A percentile compares a stretch with the other conserved stretches of the same genome.
These are phyloP conservation scores for Corniculantispora saksenae DNA, from an alignment of 2,329 filamentous ascomycete species.

Conservation along the genomic window DNA sequence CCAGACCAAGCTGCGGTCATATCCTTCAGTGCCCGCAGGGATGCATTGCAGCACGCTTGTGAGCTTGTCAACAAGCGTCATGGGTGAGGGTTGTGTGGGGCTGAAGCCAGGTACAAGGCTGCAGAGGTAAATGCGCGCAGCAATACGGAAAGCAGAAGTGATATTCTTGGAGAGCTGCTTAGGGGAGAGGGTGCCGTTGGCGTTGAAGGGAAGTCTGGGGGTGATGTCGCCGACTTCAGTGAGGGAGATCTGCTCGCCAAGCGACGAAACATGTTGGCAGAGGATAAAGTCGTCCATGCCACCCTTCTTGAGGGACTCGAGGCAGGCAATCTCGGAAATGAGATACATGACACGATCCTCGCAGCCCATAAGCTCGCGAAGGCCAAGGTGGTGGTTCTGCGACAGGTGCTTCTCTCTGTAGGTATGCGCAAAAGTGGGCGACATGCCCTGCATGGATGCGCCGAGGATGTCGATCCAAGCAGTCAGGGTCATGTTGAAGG, in stretches of 20 bases:
- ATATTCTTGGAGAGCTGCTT: constrained; percentile 86
- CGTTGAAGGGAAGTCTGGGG: constrained; percentile 62
- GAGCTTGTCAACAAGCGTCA: constrained; percentile 77
- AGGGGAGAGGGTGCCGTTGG: constrained; percentile 74
- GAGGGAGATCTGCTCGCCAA: constrained; percentile 81
- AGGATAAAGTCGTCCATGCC: constrained; percentile 84
- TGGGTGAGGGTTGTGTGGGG: constrained; percentile 70
- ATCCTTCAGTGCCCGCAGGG: constrained; percentile 77
- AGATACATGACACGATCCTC: constrained; percentile 97
- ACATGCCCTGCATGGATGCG: constrained; percentile 83
- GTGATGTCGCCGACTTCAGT: constrained; percentile 67
- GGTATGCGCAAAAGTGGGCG: constrained; percentile 88
- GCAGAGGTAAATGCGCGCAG: constrained; percentile 95
- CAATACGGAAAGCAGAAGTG: constrained; percentile 85
- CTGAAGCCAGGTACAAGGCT: constrained; percentile 88
- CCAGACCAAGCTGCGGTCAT: constrained; percentile 90
- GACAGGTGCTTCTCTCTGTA: constrained; percentile 93
- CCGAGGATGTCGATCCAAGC: constrained; percentile 98
- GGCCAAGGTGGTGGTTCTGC: constrained; percentile 62
- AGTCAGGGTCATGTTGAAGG: constrained; percentile 93
- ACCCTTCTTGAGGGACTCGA: constrained; percentile 82
- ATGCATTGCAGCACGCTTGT: constrained; percentile 77
- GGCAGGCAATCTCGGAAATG: constrained; percentile 94
- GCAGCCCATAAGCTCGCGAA: constrained; percentile 94
- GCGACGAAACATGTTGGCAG: constrained; percentile 84